These are phyloP conservation scores for Sisymbrium irio DNA, from an alignment of 345 rosid species.

Conservation along the genomic window DNA sequence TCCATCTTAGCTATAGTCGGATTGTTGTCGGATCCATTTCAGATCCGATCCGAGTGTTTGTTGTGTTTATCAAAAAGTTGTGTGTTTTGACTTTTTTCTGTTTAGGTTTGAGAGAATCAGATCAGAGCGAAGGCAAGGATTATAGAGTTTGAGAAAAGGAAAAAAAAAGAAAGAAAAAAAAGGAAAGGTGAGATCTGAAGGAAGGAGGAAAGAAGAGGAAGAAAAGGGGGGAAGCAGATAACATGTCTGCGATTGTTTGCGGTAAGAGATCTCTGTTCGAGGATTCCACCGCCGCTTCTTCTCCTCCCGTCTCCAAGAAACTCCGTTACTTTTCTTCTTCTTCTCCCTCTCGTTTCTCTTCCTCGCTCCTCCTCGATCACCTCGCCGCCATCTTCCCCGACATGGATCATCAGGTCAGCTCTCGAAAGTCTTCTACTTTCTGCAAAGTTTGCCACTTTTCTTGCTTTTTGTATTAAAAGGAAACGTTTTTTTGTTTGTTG, in stretches of 20 bases:
- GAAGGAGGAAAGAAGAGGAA: not conserved
- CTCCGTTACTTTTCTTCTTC: conserved; percentile 69
- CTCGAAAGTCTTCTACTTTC: not conserved
- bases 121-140: not conserved
- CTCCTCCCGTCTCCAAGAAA: conserved; percentile 60
- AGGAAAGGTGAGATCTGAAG: conserved; percentile 26
- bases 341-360: conserved; percentile 45
- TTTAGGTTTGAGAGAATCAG: not conserved
- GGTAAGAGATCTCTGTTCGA: conserved; percentile 93
- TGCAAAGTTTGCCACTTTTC: not conserved
- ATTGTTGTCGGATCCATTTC: not conserved
- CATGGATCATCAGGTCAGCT: conserved; percentile 67
- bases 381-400: conserved; percentile 63
- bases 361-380: conserved; percentile 45
- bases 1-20: not conserved
- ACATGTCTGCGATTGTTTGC: conserved; percentile 93
- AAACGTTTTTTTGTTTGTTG: not conserved
- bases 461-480: not conserved
- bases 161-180: not conserved
- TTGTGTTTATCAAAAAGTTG: too few relatives aligned
- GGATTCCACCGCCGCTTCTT: conserved; percentile 57
- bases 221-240: conserved; percentile 43
- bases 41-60: not conserved
- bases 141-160: not conserved
- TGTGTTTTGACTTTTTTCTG: not conserved